Evolutionary conservation across 441 rosid species (phyloP), one percentile per base, ranked within the genome.

Genomic region (Populus hybrid): DNA sequence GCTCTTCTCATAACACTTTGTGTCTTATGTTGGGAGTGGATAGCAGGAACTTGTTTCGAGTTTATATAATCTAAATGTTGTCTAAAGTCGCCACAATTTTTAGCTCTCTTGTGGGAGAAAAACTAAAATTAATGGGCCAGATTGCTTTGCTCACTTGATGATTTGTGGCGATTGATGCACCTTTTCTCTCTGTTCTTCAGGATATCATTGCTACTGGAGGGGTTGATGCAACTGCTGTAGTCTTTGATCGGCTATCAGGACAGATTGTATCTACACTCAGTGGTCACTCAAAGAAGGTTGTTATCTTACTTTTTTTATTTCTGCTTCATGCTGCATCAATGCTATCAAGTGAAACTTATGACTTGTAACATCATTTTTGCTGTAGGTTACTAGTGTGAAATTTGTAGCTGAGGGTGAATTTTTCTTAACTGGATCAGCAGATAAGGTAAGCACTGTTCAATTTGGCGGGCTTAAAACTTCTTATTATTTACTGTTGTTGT

Each of bases 281-380:
- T 81, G 99, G 99, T 76, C 99, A 97, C 76, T 91, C 99, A 23
- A 97, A 97, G 90, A 97, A 95, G 98, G 99, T 97, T 75, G 77
- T 65, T 64, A 9, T 10, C 72, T 42, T 65, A 40, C 35, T n/a
- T 54, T 77, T 7, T 59, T 20, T 71, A 30, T 64, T 30, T 30
- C 32, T 30, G 32, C 32, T 30, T 30, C 32, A 30, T 66, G 30
- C 18, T 24, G n/a, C 30, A 64, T 42, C 76, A 24, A 59, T 35
- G 73, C 36, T 46, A 36, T 82, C 73, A 4, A 69, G 76, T 42
- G n/a, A 75, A 72, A 73, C 78, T 74, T 69, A 57, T 64, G 12
- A 63, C 64, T 81, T 69, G 74, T 77, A 30, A 26, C 59, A 36
- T 67, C 50, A 14, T 72, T 76, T 69, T 57, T 78, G 81, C 83